These are phyloP conservation scores for Fusarium sp. DNA, from an alignment of 2,329 filamentous ascomycete genomes.

Conservation along the genomic window DNA sequence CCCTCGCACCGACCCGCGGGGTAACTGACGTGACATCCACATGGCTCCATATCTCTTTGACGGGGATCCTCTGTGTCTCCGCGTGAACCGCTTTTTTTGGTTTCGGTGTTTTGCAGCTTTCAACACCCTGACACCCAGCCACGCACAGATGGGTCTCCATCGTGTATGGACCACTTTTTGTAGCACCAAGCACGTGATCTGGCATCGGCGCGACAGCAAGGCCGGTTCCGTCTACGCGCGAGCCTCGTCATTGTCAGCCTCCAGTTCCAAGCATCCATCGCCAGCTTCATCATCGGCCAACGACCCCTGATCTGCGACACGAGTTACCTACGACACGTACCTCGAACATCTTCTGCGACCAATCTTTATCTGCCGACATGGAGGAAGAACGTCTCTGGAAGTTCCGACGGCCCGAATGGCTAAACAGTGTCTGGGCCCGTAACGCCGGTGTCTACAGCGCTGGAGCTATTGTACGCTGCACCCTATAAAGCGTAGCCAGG, in stretches of 20 bases:
- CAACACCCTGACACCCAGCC: slow-evolving; percentile 22
- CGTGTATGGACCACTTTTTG: neutral
- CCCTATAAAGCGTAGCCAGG: neutral
- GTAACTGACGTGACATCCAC: slow-evolving; percentile 25
- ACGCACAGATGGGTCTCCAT: slow-evolving; percentile 10
- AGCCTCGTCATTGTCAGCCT: slow-evolving; percentile 46
- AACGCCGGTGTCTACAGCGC: slow-evolving; percentile 70
- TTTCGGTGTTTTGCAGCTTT: slow-evolving; percentile 34
- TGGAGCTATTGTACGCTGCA: slow-evolving; percentile 66
- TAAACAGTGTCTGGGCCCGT: slow-evolving; percentile 70
- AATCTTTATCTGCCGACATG: slow-evolving; percentile 52
- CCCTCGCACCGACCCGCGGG: slow-evolving; percentile 34
- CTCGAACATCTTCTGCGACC: neutral
- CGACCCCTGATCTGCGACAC: slow-evolving; percentile 4
- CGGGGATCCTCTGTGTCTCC: slow-evolving; percentile 31
- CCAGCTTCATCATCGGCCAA: slow-evolving; percentile 23
- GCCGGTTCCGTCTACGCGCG: slow-evolving; percentile 18
- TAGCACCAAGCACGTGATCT: slow-evolving; percentile 26
- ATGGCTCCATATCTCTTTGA: slow-evolving; percentile 26
- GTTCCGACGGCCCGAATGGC: slow-evolving; percentile 72
- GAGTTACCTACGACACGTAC: neutral
- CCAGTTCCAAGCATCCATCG: slow-evolving; percentile 30
- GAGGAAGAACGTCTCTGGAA: slow-evolving; percentile 74
- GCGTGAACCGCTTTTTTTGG: slow-evolving; percentile 23
- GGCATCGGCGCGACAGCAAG: slow-evolving; percentile 24